phyloP scores from a whole-genome alignment of 1,284 basidiomycete species.

The Veloboletus limbatus region DNA sequence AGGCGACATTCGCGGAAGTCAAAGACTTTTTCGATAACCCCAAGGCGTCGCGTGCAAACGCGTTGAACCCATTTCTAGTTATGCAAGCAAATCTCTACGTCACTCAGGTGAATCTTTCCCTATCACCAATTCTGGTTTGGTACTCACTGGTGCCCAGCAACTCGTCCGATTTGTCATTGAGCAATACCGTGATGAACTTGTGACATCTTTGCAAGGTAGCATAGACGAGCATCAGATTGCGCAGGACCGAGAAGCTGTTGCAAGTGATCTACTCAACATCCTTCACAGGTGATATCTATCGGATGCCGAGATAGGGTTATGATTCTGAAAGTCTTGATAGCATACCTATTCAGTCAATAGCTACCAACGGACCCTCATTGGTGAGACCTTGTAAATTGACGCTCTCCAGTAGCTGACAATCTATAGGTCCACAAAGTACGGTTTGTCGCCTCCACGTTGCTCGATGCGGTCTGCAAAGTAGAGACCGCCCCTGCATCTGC shows the following conservation, averaged over 20 bases:
- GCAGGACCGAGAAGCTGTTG: slow-evolving; percentile 70
- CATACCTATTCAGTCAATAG: slow-evolving; percentile 87
- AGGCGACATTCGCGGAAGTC: slow-evolving; percentile 80
- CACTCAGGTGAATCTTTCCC: slow-evolving; percentile 61
- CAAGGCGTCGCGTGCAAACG: slow-evolving; percentile 76
- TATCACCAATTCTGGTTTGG: background rate
- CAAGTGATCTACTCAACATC: slow-evolving; percentile 78
- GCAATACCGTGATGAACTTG: slow-evolving; percentile 82
- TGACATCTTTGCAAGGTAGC: slow-evolving; percentile 61
- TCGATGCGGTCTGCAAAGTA: slow-evolving; percentile 81
- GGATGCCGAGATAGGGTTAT: background rate
- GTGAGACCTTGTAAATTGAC: slow-evolving; percentile 37
- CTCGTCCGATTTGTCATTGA: slow-evolving; percentile 86
- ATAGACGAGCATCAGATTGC: slow-evolving; percentile 63
- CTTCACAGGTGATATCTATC: slow-evolving; percentile 58
- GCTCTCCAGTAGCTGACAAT: slow-evolving; percentile 1
- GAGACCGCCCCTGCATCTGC: slow-evolving; percentile 73
- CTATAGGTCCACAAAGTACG: slow-evolving; percentile 79
- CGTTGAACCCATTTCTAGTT: slow-evolving; percentile 82
- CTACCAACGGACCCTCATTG: slow-evolving; percentile 80
- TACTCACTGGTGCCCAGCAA: slow-evolving; percentile 55
- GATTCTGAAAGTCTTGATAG: slow-evolving; percentile 37
- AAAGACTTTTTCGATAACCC: slow-evolving; percentile 88
- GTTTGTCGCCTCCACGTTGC: slow-evolving; percentile 82
- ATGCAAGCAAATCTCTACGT: slow-evolving; percentile 89